Conservation (phyloP, 2,329 filamentous ascomycete species). For the Amylocarpus encephaloides region DNA sequence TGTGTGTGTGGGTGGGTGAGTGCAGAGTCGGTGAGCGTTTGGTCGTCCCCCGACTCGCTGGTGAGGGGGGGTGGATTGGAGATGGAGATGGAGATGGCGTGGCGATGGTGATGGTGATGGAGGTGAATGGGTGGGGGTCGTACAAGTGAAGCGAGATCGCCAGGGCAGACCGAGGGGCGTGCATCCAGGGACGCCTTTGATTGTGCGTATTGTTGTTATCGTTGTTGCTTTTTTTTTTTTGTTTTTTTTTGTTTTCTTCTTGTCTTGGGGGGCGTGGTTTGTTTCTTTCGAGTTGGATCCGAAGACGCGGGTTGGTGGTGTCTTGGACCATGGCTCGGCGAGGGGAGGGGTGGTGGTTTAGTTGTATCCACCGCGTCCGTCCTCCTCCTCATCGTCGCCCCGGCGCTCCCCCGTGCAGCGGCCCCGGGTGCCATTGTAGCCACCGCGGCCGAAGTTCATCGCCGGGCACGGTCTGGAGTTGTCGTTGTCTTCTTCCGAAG, state of each 20-base stretch:
- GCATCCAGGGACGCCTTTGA: too few species aligned
- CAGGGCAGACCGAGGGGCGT: too few species aligned
- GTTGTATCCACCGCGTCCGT: constrained; percentile 29
- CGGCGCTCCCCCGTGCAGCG: constrained; percentile 23
- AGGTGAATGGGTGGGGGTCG: not conserved
- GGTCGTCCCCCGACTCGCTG: not conserved
- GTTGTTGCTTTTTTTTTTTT: not conserved
- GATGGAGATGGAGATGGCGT: not conserved
- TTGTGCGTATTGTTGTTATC: not conserved
- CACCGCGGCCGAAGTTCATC: constrained; percentile 17
- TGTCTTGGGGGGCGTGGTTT: too few species aligned
- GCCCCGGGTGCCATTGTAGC: constrained; percentile 26
- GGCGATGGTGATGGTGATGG: not conserved
- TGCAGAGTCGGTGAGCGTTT: not conserved
- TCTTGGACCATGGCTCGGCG: not conserved
- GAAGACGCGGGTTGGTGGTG: too few species aligned
- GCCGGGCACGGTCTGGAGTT: not conserved
- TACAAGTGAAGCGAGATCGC: constrained; percentile 1
- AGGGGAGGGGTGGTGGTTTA: constrained; percentile 9
- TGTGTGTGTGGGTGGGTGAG: not conserved
- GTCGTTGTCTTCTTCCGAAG: constrained; percentile 1
- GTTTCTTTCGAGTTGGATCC: too few species aligned
- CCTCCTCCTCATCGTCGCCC: constrained; percentile 27
- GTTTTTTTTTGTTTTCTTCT: too few species aligned
- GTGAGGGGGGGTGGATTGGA: not conserved